Evolutionary conservation across 768 basidiomycete species (phyloP), one percentile per base, ranked within the genome.

Genomic region (Lentinula sp.): DNA sequence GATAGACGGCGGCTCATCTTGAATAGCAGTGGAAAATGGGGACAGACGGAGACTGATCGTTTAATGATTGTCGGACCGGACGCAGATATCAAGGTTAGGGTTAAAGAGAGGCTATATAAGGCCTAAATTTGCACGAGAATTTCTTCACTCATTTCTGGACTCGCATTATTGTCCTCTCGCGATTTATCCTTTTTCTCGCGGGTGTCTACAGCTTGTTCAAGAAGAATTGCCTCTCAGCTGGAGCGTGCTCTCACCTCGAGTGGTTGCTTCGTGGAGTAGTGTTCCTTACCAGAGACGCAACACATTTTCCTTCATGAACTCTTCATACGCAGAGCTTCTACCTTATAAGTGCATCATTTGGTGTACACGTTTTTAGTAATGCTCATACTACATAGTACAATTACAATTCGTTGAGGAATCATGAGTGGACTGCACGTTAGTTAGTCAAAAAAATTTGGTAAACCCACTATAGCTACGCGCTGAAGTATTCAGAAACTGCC

Each of bases 1-100:
- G 59, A 50, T 13, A 60, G 23, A 20, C 59, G 59, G 41, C n/a
- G 15, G 32, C 59, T 60, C 59, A 60, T 60, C 6, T 16, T 39
- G n/a, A 18, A 4, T 46, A 18, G 45, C 5, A 23, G 12, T 28
- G 28, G 28, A 28, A 28, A 28, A 28, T 3, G 28, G 28, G 28
- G 28, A 28, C 23, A 23, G 23, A 23, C 23, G 28, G 4, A 28
- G 28, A 28, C 28, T 28, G 28, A 28, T 28, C 28, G 28, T 28
- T 28, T 28, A 3, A 28, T 28, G 28, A 28, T 28, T 28, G 4
- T 3, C 28, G 28, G 28, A 3, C 28, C 28, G 28, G 4, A 2
- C 28, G 6, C 46, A n/a, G 46, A 7, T 20, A 2, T 12, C 48
- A 33, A n/a, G 50, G 50, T 35, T 51, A 51, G 50, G 50, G 50